Base-by-base conservation (phyloP, 2,329 filamentous ascomycete genomes). In the Xylariaceae sp. region DNA sequence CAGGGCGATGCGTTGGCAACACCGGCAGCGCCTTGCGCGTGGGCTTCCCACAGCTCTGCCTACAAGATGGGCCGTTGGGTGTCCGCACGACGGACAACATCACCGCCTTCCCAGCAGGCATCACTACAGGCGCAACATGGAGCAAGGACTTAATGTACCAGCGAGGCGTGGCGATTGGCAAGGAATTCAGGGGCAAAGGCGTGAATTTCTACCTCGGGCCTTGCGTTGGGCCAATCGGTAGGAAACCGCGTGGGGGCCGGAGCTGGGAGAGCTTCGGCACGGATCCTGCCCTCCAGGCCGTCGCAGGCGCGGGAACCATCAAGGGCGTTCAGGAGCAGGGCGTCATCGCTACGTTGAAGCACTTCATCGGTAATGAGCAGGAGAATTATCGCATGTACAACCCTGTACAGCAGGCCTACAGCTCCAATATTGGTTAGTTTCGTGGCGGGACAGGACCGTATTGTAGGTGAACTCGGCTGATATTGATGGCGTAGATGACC, bases 51-150 rank as follows among this genome's bases (percentile, higher is more conserved):
- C 81, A 84, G 60, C 76, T 91, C 5, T 89, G 86, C 63, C 73
- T 89, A 2, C 84, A 89, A 59, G 88, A 92, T 67, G 83, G 82
- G 0, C 85, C 87, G 1, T 74, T 87, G 32, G 88, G 89, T 1
- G 76, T 94, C 13, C 81, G 87, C 26, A 81, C 81, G n/a, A 83
- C 86, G 1, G 87, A 91, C 59, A 83, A 88, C 56, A 83, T 85
- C 49, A 91, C 87, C 0, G 87, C 83, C 0, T 94, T 92, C 62
- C 88, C 89, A 0, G 80, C 87, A 8, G 88, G 88, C n/a, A 88
- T 92, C 61, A 90, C 86, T 0, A 80, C 80, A 1, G 88, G 86
- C 16, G 86, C 87, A 2, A 90, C 88, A 0, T 91, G 84, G 67
- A 85, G 87, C 70, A 91, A 89, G 71, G 74, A 80, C 15, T 72